phyloP scores from a whole-genome alignment of 345 rosid genomes.

The Geranium brycei region DNA sequence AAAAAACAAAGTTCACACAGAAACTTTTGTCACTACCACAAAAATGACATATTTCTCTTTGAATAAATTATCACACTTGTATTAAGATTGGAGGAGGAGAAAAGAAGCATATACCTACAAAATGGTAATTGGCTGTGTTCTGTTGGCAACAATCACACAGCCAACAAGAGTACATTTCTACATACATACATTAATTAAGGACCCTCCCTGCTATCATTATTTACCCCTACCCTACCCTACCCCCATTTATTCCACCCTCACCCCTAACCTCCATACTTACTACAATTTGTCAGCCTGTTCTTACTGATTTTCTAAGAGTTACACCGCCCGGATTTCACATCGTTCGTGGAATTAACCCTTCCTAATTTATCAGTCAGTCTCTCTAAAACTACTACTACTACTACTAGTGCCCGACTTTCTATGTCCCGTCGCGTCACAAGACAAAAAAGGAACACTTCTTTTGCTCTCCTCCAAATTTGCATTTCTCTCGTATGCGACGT shows the following conservation, averaged over 20 bases:
- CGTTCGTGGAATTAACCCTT: constrained; percentile 18
- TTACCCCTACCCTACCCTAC: background rate
- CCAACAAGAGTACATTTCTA: too few species aligned
- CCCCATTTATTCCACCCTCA: background rate
- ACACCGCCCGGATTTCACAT: constrained; percentile 28
- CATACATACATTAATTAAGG: too few species aligned
- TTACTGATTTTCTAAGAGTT: background rate
- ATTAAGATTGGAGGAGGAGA: too few species aligned
- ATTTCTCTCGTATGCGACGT: constrained; percentile 16
- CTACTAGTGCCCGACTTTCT: constrained; percentile 21
- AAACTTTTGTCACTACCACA: too few species aligned
- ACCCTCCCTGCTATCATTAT: too few species aligned
- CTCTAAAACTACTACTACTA: constrained; percentile 28
- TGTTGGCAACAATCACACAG: too few species aligned
- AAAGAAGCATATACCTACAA: too few species aligned
- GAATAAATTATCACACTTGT: too few species aligned
- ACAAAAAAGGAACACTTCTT: constrained; percentile 28
- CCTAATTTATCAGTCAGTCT: constrained; percentile 28
- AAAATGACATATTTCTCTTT: too few species aligned
- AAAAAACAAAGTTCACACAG: too few species aligned
- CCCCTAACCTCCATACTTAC: background rate
- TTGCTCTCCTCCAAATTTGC: constrained; percentile 16
- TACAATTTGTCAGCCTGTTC: background rate
- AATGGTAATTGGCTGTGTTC: too few species aligned
- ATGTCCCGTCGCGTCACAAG: constrained; percentile 24